Evolutionary conservation across 371 early-diverging fungal genomes (phyloP).

Genomic region (Mucor indicus): DNA sequence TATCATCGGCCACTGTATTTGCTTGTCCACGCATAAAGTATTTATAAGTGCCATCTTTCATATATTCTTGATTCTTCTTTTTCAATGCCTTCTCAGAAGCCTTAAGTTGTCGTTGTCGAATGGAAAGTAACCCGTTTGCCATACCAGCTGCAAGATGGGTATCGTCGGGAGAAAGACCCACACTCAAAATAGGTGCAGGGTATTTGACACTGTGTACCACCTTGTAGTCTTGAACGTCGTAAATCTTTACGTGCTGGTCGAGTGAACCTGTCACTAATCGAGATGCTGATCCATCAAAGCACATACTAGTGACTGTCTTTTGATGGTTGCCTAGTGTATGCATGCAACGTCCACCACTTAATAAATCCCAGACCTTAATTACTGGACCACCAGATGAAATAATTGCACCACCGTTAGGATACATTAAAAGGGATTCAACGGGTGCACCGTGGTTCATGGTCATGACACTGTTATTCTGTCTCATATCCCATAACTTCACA

Average conservation of each 20-base stretch:
- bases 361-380: slow-evolving; percentile 88
- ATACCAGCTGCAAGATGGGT: slow-evolving; percentile 91
- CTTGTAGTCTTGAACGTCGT: slow-evolving; percentile 80
- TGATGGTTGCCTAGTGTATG: slow-evolving; percentile 84
- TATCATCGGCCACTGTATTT: slow-evolving; percentile 48
- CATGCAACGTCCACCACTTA: slow-evolving; percentile 77
- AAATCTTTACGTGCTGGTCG: slow-evolving; percentile 95
- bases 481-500: slow-evolving; percentile 87
- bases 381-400: slow-evolving; percentile 78
- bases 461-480: slow-evolving; percentile 70
- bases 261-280: slow-evolving; percentile 87
- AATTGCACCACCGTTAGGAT: slow-evolving; percentile 81
- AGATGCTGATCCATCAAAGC: slow-evolving; percentile 73
- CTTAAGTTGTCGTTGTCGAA: slow-evolving; percentile 73
- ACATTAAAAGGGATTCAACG: slow-evolving; percentile 82
- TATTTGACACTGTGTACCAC: slow-evolving; percentile 87
- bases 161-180: slow-evolving; percentile 85
- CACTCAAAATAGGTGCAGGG: slow-evolving; percentile 85
- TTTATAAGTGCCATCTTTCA: slow-evolving; percentile 58
- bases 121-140: slow-evolving; percentile 85
- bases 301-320: slow-evolving; percentile 90
- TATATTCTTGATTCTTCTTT: slow-evolving; percentile 41
- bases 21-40: slow-evolving; percentile 72
- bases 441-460: slow-evolving; percentile 86
- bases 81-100: slow-evolving; percentile 55